A percentile compares a stretch with the other conserved stretches of the same genome.
Conservation (phyloP, 1,139 yeast genomes). For the Diutina rugosa region DNA sequence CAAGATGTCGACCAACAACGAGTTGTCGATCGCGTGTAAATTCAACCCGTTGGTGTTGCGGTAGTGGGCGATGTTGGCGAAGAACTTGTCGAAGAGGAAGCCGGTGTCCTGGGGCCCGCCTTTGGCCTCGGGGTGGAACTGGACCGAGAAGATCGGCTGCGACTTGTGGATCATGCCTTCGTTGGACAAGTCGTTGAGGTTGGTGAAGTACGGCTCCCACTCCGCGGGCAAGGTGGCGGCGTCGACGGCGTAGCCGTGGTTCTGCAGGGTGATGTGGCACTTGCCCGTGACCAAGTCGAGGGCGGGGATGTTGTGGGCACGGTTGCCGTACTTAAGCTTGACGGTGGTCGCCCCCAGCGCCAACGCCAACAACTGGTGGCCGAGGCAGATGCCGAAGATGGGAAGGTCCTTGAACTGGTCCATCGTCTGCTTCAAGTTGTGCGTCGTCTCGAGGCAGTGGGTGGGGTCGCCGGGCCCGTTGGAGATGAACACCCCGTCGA, state of each 20-base stretch:
- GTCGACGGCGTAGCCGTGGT: constrained; percentile 97
- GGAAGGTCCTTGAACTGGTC: constrained; percentile 55
- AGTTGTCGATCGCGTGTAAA: constrained; percentile 32
- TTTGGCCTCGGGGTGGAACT: constrained; percentile 98
- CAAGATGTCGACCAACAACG: constrained; percentile 64
- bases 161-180: constrained; percentile 90
- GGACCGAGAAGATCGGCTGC: constrained; percentile 88
- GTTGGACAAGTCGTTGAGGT: constrained; percentile 88
- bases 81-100: constrained; percentile 81
- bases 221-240: constrained; percentile 60
- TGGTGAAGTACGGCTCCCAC: constrained; percentile 78
- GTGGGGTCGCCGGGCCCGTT: constrained; percentile 99
- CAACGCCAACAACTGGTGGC: constrained; percentile 89
- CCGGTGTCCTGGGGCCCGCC: constrained; percentile 96
- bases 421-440: constrained; percentile 64
- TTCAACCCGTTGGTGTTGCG: constrained; percentile 22
- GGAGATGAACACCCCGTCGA: constrained; percentile 89
- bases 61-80: constrained; percentile 53
- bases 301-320: constrained; percentile 97
- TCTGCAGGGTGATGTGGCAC: constrained; percentile 95
- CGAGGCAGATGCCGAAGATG: constrained; percentile 92
- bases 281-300: constrained; percentile 79
- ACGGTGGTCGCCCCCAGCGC: constrained; percentile 91
- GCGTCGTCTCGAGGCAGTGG: constrained; percentile 74
- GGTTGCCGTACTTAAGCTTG: constrained; percentile 92